phyloP scores from a whole-genome alignment of 257 asterid species.

The Thymus quinquecostatus region DNA sequence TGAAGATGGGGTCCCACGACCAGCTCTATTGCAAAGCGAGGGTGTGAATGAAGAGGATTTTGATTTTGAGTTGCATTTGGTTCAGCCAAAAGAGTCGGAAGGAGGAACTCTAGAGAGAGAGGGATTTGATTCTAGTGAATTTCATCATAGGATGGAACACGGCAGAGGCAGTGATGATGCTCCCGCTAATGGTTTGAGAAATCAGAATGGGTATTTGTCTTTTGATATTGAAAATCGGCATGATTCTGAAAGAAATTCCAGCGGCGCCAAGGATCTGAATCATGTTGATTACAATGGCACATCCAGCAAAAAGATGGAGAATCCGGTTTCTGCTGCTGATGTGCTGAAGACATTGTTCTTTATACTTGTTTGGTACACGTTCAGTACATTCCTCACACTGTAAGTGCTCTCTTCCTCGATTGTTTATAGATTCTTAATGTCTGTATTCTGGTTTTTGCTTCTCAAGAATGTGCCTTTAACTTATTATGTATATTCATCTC shows the following conservation, averaged over 20 bases:
- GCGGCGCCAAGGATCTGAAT: conserved; percentile 28
- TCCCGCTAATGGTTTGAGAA: conserved; percentile 38
- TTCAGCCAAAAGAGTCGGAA: conserved; percentile 32
- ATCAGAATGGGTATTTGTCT: conserved; percentile 53
- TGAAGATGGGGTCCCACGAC: conserved; percentile 51
- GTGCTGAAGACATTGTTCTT: conserved; percentile 82
- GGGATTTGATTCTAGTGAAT: conserved; percentile 31
- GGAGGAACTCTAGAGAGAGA: conserved; percentile 44
- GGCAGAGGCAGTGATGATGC: conserved; percentile 40
- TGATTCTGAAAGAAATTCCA: conserved; percentile 33
- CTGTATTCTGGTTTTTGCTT: conserved; percentile 17
- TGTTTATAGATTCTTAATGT: background rate
- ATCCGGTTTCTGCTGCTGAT: conserved; percentile 57
- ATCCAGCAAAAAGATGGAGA: conserved; percentile 34
- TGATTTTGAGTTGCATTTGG: conserved; percentile 50
- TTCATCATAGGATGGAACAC: conserved; percentile 54
- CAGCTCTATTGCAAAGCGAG: conserved; percentile 39
- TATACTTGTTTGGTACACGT: conserved; percentile 87
- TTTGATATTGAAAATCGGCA: conserved; percentile 63
- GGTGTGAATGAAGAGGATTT: conserved; percentile 43
- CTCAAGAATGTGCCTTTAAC: conserved; percentile 16
- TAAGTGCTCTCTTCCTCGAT: conserved; percentile 46
- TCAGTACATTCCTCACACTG: conserved; percentile 95
- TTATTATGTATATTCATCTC: conserved; percentile 13
- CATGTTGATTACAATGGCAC: conserved; percentile 22